These are phyloP conservation scores for Chalciporus sphaerocephalus DNA, from an alignment of 768 basidiomycete genomes.

Conservation along the genomic window DNA sequence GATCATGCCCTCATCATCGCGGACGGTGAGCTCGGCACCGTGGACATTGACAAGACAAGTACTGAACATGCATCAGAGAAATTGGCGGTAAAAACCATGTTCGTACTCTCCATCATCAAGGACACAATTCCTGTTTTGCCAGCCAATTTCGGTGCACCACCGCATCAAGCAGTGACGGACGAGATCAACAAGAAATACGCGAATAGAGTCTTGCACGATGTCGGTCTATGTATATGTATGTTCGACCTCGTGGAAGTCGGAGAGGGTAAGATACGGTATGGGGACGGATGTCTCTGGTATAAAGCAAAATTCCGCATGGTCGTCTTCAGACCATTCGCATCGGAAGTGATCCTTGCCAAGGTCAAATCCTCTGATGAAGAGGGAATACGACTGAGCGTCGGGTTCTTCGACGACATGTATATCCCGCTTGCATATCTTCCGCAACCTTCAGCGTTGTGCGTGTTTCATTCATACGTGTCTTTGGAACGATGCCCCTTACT, in stretches of 20 bases:
- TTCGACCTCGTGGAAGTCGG: slow-evolving; percentile 84
- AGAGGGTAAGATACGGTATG: slow-evolving; percentile 91
- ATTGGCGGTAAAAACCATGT: slow-evolving; percentile 31
- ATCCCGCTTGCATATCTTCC: slow-evolving; percentile 78
- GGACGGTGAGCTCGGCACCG: not conserved
- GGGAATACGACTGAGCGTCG: slow-evolving; percentile 75
- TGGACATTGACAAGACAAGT: not conserved
- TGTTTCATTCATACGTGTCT: slow-evolving; percentile 2
- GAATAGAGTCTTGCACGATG: slow-evolving; percentile 83
- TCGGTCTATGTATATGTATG: slow-evolving; percentile 86
- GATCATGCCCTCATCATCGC: not conserved
- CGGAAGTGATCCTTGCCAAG: slow-evolving; percentile 86
- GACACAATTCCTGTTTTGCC: slow-evolving; percentile 91
- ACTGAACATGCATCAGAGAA: not conserved
- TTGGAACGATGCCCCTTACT: not conserved
- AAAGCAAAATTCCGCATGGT: slow-evolving; percentile 89
- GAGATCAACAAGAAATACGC: slow-evolving; percentile 96
- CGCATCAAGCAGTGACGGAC: slow-evolving; percentile 73
- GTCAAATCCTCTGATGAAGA: slow-evolving; percentile 84
- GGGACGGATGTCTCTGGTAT: slow-evolving; percentile 94
- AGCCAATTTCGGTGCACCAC: slow-evolving; percentile 73
- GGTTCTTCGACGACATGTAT: slow-evolving; percentile 94
- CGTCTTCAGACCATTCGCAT: slow-evolving; percentile 85
- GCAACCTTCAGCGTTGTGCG: slow-evolving; percentile 75
- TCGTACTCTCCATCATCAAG: slow-evolving; percentile 50